A percentile compares a stretch with the other conserved stretches of the same genome.
These are phyloP conservation scores for Botrytis byssoidea DNA, from an alignment of 2,329 filamentous ascomycete species.

Conservation along the genomic window DNA sequence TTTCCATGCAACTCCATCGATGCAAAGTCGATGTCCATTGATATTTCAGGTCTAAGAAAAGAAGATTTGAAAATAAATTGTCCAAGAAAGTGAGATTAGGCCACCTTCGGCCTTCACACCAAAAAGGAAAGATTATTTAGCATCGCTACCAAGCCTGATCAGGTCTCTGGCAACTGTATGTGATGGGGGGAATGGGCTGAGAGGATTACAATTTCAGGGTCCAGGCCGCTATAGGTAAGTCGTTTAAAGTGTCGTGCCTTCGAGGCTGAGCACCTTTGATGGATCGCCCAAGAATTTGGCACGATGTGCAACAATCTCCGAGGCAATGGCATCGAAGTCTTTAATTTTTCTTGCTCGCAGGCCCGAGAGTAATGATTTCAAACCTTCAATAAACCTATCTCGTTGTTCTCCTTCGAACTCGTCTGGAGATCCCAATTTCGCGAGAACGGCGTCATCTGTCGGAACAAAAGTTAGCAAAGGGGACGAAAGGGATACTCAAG, in stretches of 20 bases:
- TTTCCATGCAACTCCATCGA: constrained; percentile 21
- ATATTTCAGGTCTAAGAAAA: constrained; percentile 4
- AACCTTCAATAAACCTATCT: constrained; percentile 59
- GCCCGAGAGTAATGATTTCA: constrained; percentile 59
- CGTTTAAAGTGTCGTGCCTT: constrained; percentile 38
- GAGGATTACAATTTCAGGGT: constrained; percentile 32
- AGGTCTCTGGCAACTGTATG: constrained; percentile 21
- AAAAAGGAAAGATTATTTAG: constrained; percentile 2
- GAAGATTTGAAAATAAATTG: constrained; percentile 10
- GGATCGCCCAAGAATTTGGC: constrained; percentile 62
- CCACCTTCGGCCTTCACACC: not conserved
- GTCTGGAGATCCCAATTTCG: constrained; percentile 66
- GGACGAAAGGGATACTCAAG: constrained; percentile 37
- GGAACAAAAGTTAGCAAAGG: constrained; percentile 41
- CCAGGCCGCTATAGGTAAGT: constrained; percentile 24
- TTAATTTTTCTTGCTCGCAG: constrained; percentile 59
- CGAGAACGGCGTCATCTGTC: constrained; percentile 70
- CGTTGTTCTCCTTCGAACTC: constrained; percentile 62
- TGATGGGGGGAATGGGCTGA: constrained; percentile 22
- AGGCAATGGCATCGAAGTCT: constrained; percentile 66
- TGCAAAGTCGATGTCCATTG: constrained; percentile 12
- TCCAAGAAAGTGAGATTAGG: constrained; percentile 1
- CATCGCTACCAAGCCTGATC: constrained; percentile 20
- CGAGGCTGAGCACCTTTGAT: constrained; percentile 60
- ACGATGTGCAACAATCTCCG: constrained; percentile 66